phyloP scores from a whole-genome alignment of 257 asterid species.

The Rubia yunnanensis region DNA sequence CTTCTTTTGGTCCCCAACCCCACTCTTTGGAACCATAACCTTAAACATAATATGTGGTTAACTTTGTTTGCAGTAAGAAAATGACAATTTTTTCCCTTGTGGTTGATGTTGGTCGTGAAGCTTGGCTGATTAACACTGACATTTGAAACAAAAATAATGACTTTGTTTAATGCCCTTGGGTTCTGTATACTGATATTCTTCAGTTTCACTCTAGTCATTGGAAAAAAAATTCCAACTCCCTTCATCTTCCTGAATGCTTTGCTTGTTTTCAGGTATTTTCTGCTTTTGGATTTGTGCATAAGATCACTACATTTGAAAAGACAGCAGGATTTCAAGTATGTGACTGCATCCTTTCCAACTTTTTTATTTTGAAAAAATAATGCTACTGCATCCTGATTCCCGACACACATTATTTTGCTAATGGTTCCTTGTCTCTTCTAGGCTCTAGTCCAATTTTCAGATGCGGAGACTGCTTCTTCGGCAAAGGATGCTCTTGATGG shows the following conservation, averaged over 20 bases:
- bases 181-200: neutral
- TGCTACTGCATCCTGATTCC: neutral
- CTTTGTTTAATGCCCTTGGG: neutral
- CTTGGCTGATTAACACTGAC: neutral
- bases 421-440: slow-evolving; percentile 17
- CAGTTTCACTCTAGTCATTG: neutral
- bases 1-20: neutral
- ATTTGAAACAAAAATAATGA: neutral
- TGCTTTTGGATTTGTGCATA: slow-evolving; percentile 86
- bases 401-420: neutral
- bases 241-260: neutral
- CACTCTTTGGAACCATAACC: neutral
- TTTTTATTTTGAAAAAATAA: neutral
- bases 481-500: slow-evolving; percentile 94
- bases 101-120: neutral
- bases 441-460: slow-evolving; percentile 94
- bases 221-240: neutral
- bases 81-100: neutral
- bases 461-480: slow-evolving; percentile 72
- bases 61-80: neutral
- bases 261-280: slow-evolving; percentile 62
- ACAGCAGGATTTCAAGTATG: slow-evolving; percentile 94
- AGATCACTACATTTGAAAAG: slow-evolving; percentile 92
- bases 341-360: neutral
- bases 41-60: neutral